A percentile compares a stretch with the other conserved stretches of the same genome.
These are phyloP conservation scores for Miscanthus sacchariflorus DNA, from an alignment of 202 grass and related monocot genomes.

Conservation along the genomic window DNA sequence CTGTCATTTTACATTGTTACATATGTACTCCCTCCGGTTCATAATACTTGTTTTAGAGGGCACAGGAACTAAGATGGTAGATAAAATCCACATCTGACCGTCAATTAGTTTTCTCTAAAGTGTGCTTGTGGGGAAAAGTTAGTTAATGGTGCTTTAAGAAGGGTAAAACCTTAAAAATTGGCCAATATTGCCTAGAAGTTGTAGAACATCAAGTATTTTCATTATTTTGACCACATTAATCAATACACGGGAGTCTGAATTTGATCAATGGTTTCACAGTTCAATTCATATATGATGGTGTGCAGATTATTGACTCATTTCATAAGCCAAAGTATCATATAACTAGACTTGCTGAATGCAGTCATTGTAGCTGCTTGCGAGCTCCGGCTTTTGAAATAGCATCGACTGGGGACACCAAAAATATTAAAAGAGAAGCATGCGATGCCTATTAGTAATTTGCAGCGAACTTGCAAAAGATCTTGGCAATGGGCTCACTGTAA, in stretches of 20 bases:
- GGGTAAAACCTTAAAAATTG: neutral
- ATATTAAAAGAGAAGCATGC: slow-evolving; percentile 29
- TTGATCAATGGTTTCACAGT: slow-evolving; percentile 35
- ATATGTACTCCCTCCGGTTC: neutral
- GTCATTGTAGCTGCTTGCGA: slow-evolving; percentile 41
- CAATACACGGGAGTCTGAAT: neutral
- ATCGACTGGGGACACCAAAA: neutral
- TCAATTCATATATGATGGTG: slow-evolving; percentile 76
- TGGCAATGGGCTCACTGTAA: slow-evolving; percentile 71
- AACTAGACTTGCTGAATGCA: slow-evolving; percentile 42
- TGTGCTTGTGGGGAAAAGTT: neutral
- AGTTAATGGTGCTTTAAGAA: neutral
- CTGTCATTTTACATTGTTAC: neutral
- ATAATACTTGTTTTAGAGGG: neutral
- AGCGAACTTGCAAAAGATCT: slow-evolving; percentile 51
- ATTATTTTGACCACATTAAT: neutral
- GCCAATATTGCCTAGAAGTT: neutral
- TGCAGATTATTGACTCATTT: slow-evolving; percentile 68
- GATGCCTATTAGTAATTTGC: slow-evolving; percentile 38
- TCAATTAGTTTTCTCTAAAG: neutral
- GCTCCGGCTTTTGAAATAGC: slow-evolving; percentile 10
- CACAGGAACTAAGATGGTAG: neutral
- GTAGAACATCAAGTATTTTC: neutral
- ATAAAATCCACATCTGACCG: neutral
- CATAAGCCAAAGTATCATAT: slow-evolving; percentile 85